Percentiles rank a stretch among this genome's conserved stretches.
These are phyloP conservation scores for barley (Hordeum vulgare) DNA, from an alignment of 176 grass and related monocot species.

Conservation along the genomic window MorexV3_pseudomolecules_assembly NC_058522.1:381853421-381853920, in stretches of 20 bases:
- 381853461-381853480: background rate
- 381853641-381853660: background rate
- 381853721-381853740: background rate
- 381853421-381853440: background rate
- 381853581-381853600: background rate
- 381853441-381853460: background rate
- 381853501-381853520: background rate
- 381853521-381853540: background rate
- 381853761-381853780: background rate
- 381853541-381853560: background rate
- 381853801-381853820: background rate
- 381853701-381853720: background rate
- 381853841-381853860: slow-evolving; percentile 75
- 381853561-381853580: background rate
- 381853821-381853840: slow-evolving; percentile 19
- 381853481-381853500: background rate
- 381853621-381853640: background rate
- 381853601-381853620: background rate
- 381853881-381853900: slow-evolving; percentile 90
- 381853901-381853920: slow-evolving; percentile 95
- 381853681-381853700: background rate
- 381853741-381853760: background rate
- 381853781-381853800: background rate
- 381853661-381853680: slow-evolving; percentile 4
- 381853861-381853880: slow-evolving; percentile 95